Evolutionary conservation across 2,329 filamentous ascomycete genomes (phyloP), one percentile per base, ranked within the genome.

Genomic region (Colletotrichum ledebouriae): DNA sequence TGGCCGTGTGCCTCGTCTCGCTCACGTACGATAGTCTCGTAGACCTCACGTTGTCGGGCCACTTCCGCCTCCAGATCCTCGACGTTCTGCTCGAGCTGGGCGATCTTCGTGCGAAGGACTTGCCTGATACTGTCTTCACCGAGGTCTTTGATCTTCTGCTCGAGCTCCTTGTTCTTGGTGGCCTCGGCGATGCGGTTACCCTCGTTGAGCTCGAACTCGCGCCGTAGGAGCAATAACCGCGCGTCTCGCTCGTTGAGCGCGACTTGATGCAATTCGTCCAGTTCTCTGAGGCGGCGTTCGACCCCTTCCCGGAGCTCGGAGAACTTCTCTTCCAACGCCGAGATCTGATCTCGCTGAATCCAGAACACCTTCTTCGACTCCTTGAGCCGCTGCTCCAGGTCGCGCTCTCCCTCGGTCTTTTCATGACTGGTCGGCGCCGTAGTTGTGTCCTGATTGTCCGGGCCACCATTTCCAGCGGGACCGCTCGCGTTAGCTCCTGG

Each of bases 171-270:
- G 33, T 22, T 39, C 29, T n/a, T 22, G 42, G 37, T 29, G 9
- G 17, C 33, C 13, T 17, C 57, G 13, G 44, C 57, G 20, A 50
- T 39, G 33, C 57, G 57, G 44, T 59, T 59, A 17, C 25, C 34
- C 33, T 59, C 44, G 13, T 33, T 49, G 15, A 59, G 44, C 33
- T 59, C 57, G 22, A 59, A 49, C 33, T 59, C 17, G n/a, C 17
- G 22, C 17, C 29, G 44, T 13, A 10, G 37, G 11, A 22, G 44
- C 20, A 10, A 17, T 33, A 39, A 39, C n/a, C 34, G 33, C 44
- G 29, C 20, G 2, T 50, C 57, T 25, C 57, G 42, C 9, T 39
- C 57, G 10, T 10, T 29, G 11, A 59, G 10, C 10, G 11, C 20
- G 15, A n/a, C 4, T 29, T 41, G 39, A 9, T 20, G 29, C 29